Evolutionary conservation across 441 rosid species (phyloP), one percentile per base, ranked within the genome.

Genomic region (Jatropha podagrica): DNA sequence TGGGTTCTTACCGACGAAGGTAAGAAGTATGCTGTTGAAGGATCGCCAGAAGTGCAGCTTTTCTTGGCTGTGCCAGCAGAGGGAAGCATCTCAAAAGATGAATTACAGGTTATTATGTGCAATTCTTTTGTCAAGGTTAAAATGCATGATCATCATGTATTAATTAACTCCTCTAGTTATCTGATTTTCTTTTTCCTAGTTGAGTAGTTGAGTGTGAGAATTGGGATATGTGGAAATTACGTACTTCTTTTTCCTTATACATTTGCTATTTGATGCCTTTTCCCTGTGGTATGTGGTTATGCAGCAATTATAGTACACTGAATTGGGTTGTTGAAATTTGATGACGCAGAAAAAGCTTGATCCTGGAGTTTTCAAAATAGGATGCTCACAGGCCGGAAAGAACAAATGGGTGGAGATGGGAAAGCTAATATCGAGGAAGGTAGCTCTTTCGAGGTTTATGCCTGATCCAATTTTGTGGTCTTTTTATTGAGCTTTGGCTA

Each of bases 331-430:
- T 69, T 83, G 68, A 8, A 77, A 74, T 58, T 77, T 54, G 62
- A 12, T 78, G 59, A 44, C 82, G 85, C 95, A 95, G 96, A 88
- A 85, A 88, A 92, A 79, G 78, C 84, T 95, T 10, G 87, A 84
- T 73, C 85, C 92, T 74, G 73, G 87, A 0, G 84, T 91, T 60
- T 92, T 87, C 88, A 88, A 83, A 69, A 91, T 95, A 78, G 99
- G 95, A 20, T 81, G 88, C 79, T 74, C 89, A 5, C 98, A 93
- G 76, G 96, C 91, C 74, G 93, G 85, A 46, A 92, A 89, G 82
- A 91, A 92, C 80, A 91, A 89, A 75, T 95, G 99, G 99, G 92
- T 95, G 72, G 93, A 86, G 58, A 88, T 92, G 92, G 96, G 97
- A 74, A 95, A 88, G 79, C 89, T 88, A 78, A 79, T 95, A 70